Evolutionary conservation across 2,329 filamentous ascomycete genomes (phyloP), one percentile per base, ranked within the genome.

Genomic region (Teratosphaeria nubilosa): DNA sequence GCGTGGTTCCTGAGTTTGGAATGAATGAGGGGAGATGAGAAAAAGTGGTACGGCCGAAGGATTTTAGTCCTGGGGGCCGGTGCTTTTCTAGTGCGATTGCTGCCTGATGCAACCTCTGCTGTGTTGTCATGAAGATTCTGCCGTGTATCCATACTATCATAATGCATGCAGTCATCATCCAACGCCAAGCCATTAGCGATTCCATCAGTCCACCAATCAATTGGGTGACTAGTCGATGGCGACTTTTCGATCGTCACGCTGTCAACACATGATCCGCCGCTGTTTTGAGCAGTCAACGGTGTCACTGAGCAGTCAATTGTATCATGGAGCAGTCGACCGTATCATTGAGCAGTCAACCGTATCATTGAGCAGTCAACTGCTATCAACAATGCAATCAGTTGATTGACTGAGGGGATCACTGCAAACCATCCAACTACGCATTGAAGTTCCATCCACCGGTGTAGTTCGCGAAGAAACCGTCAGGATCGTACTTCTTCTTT

Each of bases 401-500:
- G 3, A 30, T 30, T 30, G 27, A 30, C 27, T 30, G 27, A 30
- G 5, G 27, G 7, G 27, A 30, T 30, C 27, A 41, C 34, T 14
- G 13, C 34, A n/a, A 16, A n/a, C 5, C 16, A 5, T 16, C 20
- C 41, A 24, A 1, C 41, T 48, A 48, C 41, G 41, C 41, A 22
- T 22, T 11, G 41, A 48, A 48, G 41, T 48, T 24, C 41, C 41
- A 48, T 2, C 41, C 41, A 20, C 41, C 41, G 9, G 41, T 48
- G 41, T 48, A 48, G 1, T 20, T 22, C 20, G 41, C 41, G 20
- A 55, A 55, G 30, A 55, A 27, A 13, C 22, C 22, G 20, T 55
- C 34, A 30, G 53, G 53, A 37, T 55, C 53, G n/a, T 55, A 55
- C 31, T 55, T 55, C 53, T 34, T 45, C 25, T 32, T 53, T 22